Conservation (phyloP, 768 basidiomycete species). For the Punctularia strigosozonata region DNA sequence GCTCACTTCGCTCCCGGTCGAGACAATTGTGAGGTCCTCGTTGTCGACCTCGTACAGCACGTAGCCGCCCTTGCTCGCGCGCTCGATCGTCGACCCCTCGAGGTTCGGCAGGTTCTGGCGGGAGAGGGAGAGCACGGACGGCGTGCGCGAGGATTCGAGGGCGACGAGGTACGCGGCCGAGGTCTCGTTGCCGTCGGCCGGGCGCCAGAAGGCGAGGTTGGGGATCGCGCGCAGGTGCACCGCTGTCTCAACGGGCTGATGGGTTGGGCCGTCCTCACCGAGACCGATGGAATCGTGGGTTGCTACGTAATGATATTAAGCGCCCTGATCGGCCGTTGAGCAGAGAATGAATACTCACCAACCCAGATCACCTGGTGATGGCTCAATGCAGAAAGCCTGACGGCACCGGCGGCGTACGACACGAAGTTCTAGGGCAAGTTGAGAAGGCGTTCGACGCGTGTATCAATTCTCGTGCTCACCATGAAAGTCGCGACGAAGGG, state of each 20-base stretch:
- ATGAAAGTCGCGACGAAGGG: conserved; percentile 91
- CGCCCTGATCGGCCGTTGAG: too few relatives aligned
- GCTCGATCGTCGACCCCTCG: conserved; percentile 77
- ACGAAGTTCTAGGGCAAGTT: conserved; percentile 63
- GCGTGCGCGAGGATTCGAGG: conserved; percentile 61
- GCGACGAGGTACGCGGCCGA: conserved; percentile 83
- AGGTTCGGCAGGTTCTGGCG: conserved; percentile 92
- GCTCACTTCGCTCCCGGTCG: conserved; percentile 79
- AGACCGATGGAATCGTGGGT: conserved; percentile 93
- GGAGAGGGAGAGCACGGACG: conserved; percentile 74
- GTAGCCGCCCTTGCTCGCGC: conserved; percentile 77
- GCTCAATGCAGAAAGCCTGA: conserved; percentile 82
- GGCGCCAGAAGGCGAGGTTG: conserved; percentile 88
- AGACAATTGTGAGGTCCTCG: conserved; percentile 84
- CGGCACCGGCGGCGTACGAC: conserved; percentile 87
- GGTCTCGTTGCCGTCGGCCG: conserved; percentile 95
- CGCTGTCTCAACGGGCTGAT: conserved; percentile 88
- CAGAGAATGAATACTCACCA: conserved; percentile 40
- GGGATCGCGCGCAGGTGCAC: conserved; percentile 81
- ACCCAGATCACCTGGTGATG: conserved; percentile 91
- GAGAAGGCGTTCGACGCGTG: conserved; percentile 5
- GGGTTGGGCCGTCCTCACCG: conserved; percentile 92
- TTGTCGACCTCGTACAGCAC: conserved; percentile 70
- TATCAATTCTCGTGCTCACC: conserved; percentile 26
- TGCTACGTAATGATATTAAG: conserved; percentile 28